A percentile compares a stretch with the other conserved stretches of the same genome.
Conservation (phyloP, 139 green algal genomes). For the Yamagishiella unicocca region DNA sequence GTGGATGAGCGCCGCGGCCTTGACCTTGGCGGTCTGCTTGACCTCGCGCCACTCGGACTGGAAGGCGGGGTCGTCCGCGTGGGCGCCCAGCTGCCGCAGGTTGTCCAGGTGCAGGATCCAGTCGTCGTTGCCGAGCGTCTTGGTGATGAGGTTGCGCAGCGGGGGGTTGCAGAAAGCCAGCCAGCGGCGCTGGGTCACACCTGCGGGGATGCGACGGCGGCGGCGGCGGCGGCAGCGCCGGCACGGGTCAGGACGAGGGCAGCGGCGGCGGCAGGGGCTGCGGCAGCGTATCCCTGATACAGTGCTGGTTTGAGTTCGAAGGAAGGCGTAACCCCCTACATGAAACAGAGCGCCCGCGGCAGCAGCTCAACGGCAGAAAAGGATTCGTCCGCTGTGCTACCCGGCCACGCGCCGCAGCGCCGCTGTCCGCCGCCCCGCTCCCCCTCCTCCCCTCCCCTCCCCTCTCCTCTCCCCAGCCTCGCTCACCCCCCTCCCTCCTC, state of each 20-base stretch:
- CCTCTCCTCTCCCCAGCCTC: neutral
- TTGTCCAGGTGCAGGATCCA: conserved; percentile 91
- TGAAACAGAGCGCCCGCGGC: too few relatives aligned
- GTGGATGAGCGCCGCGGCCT: conserved; percentile 83
- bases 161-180: conserved; percentile 97
- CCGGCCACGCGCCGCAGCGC: too few relatives aligned
- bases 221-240: too few relatives aligned
- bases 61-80: conserved; percentile 85
- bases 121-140: conserved; percentile 86
- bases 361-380: too few relatives aligned
- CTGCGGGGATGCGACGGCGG: neutral
- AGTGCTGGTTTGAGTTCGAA: too few relatives aligned
- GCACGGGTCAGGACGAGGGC: too few relatives aligned
- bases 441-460: neutral
- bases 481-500: neutral
- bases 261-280: too few relatives aligned
- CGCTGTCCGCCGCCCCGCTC: too few relatives aligned
- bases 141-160: conserved; percentile 90
- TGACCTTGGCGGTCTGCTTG: conserved; percentile 90
- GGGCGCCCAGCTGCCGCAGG: conserved; percentile 43
- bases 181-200: conserved; percentile 94
- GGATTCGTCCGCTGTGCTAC: too few relatives aligned
- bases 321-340: too few relatives aligned
- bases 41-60: conserved; percentile 87
- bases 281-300: too few relatives aligned